Conservation (phyloP, 495 filamentous ascomycete genomes). For the Podospora pseudoanserina region DNA sequence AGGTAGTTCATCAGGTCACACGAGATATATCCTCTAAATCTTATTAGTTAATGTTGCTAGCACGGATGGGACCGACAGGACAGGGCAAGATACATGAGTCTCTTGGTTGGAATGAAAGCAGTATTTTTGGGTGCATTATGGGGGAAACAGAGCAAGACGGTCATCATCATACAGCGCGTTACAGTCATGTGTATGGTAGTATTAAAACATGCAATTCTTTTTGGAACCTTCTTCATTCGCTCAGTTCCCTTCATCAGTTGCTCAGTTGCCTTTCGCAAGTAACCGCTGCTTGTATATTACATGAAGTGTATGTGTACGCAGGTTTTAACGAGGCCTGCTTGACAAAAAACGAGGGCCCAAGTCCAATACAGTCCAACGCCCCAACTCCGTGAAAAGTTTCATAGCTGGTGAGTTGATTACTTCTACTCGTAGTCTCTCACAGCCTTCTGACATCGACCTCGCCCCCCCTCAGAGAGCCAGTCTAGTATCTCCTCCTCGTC, state of each 20-base stretch:
- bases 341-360: not conserved
- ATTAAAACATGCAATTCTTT: not conserved
- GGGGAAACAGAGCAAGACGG: not conserved
- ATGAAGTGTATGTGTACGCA: not conserved
- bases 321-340: not conserved
- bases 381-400: not conserved
- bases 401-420: not conserved
- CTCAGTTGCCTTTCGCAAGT: too few species aligned
- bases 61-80: not conserved
- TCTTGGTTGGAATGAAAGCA: not conserved
- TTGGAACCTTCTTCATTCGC: not conserved
- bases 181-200: not conserved
- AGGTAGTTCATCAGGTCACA: not conserved
- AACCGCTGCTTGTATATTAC: not conserved
- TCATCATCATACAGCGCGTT: not conserved
- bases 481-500: conserved; percentile 60
- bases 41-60: not conserved
- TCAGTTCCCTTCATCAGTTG: too few species aligned
- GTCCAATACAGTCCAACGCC: not conserved
- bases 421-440: not conserved
- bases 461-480: too few species aligned
- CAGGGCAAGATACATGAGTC: not conserved
- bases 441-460: too few species aligned
- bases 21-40: conserved; percentile 26
- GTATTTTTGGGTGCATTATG: not conserved